Evolutionary conservation across 73 alveolate genomes (phyloP).

Genomic region (Symbiodinium natans): DNA sequence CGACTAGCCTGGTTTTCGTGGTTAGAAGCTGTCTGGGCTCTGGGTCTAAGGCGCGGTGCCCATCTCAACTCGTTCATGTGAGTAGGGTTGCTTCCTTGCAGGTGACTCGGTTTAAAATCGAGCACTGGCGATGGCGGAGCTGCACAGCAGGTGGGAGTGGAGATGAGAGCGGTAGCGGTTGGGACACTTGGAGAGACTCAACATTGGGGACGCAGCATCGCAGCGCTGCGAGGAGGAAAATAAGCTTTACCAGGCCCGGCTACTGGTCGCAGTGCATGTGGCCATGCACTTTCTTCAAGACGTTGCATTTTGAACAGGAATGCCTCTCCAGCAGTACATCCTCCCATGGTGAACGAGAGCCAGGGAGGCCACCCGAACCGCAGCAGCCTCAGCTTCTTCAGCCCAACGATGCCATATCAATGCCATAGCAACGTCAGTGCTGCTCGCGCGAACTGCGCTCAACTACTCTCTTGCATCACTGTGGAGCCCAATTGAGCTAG

Average conservation of each 20-base stretch:
- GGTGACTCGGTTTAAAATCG: constrained; percentile 12
- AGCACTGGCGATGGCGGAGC: constrained; percentile 1
- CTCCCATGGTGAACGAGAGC: constrained; percentile 31
- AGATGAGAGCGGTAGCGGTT: too few species aligned
- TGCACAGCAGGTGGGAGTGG: not conserved
- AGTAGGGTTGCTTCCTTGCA: too few species aligned
- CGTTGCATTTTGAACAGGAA: constrained; percentile 53
- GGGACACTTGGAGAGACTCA: too few species aligned
- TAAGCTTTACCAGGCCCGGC: constrained; percentile 39
- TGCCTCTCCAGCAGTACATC: not conserved
- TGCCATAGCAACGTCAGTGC: too few species aligned
- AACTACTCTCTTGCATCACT: not conserved
- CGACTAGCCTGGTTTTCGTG: too few species aligned
- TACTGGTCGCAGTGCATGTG: not conserved
- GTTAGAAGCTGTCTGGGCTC: not conserved
- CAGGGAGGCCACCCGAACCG: constrained; percentile 85
- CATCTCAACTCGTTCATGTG: too few species aligned
- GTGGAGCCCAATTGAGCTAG: not conserved
- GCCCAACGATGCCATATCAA: too few species aligned
- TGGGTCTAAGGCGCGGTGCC: not conserved
- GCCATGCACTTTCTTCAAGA: not conserved
- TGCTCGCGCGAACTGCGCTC: not conserved
- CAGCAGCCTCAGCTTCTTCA: not conserved
- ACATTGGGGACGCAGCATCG: not conserved
- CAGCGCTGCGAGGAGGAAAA: constrained; percentile 67